Evolutionary conservation across 1,284 basidiomycete species (phyloP).

Genomic region (Polyporus tsugae): DNA sequence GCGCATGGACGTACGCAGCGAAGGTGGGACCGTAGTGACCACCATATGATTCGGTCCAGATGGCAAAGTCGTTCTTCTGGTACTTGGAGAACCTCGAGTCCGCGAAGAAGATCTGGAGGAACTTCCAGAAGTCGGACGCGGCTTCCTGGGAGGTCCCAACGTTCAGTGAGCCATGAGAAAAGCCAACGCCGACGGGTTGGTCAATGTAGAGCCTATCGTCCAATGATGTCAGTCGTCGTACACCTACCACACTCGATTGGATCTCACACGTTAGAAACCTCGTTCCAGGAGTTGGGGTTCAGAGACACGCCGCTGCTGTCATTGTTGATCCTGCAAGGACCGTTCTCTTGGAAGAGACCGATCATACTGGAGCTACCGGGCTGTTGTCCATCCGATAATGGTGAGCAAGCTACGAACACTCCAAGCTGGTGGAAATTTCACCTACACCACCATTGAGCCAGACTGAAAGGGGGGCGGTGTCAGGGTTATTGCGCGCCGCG

Average conservation of each 20-base stretch:
- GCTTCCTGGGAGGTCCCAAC: constrained; percentile 62
- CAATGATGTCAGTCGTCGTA: constrained; percentile 7
- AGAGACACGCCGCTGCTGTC: constrained; percentile 58
- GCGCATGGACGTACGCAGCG: constrained; percentile 51
- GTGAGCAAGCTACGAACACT: background rate
- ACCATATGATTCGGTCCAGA: constrained; percentile 74
- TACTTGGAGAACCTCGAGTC: constrained; percentile 65
- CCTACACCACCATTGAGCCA: constrained; percentile 74
- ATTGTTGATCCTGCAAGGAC: constrained; percentile 69
- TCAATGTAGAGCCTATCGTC: constrained; percentile 55
- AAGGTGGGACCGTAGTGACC: constrained; percentile 73
- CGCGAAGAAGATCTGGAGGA: constrained; percentile 74
- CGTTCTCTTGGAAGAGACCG: constrained; percentile 72
- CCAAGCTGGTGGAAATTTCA: background rate
- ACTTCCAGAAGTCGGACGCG: constrained; percentile 66
- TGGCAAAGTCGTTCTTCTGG: constrained; percentile 57
- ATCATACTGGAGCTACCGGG: constrained; percentile 75
- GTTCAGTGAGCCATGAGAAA: constrained; percentile 60
- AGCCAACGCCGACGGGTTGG: constrained; percentile 73
- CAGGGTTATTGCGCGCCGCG: constrained; percentile 62
- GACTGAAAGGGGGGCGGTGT: constrained; percentile 65
- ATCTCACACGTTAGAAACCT: constrained; percentile 59
- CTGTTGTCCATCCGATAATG: constrained; percentile 36
- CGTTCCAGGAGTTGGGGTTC: constrained; percentile 74
- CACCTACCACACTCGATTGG: background rate